These are phyloP conservation scores for Colletotrichum sp. DNA, from an alignment of 2,329 filamentous ascomycete species.

Conservation along the genomic window DNA sequence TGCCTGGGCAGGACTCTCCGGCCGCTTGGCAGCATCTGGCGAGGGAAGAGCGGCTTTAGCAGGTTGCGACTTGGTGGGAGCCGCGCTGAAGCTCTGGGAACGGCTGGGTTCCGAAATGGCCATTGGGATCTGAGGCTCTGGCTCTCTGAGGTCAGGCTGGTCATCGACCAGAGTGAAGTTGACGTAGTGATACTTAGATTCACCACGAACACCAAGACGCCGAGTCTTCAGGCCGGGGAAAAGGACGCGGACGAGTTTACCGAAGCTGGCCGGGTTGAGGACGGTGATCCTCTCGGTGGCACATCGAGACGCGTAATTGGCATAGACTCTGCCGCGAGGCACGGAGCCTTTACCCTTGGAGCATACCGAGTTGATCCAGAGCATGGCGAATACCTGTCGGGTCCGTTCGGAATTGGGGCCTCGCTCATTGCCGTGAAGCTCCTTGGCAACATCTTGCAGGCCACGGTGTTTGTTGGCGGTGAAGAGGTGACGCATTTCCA, in stretches of 20 bases:
- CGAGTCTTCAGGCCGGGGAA: slow-evolving; percentile 95
- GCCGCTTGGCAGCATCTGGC: slow-evolving; percentile 28
- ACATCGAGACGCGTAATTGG: slow-evolving; percentile 91
- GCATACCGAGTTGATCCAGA: slow-evolving; percentile 81
- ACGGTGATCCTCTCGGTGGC: slow-evolving; percentile 93
- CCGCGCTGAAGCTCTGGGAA: slow-evolving; percentile 56
- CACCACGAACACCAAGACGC: slow-evolving; percentile 88
- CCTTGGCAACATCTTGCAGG: slow-evolving; percentile 74
- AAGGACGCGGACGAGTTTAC: slow-evolving; percentile 93
- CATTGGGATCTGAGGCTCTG: slow-evolving; percentile 49
- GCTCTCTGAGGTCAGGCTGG: slow-evolving; percentile 51
- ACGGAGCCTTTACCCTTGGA: slow-evolving; percentile 82
- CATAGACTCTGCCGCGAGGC: slow-evolving; percentile 90
- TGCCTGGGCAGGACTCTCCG: slow-evolving; percentile 11
- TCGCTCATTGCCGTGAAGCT: slow-evolving; percentile 79
- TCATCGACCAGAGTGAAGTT: slow-evolving; percentile 68
- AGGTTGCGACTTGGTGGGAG: slow-evolving; percentile 26
- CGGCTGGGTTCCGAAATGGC: slow-evolving; percentile 56
- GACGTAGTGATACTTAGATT: slow-evolving; percentile 98
- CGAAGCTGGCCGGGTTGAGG: slow-evolving; percentile 95
- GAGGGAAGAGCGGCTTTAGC: slow-evolving; percentile 28
- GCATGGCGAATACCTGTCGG: slow-evolving; percentile 86
- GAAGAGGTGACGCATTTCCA: slow-evolving; percentile 80
- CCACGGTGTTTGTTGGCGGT: slow-evolving; percentile 69
- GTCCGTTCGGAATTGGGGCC: slow-evolving; percentile 83